phyloP scores from a whole-genome alignment of 2,329 filamentous ascomycete genomes.

The Stachybotrys echinatus region DNA sequence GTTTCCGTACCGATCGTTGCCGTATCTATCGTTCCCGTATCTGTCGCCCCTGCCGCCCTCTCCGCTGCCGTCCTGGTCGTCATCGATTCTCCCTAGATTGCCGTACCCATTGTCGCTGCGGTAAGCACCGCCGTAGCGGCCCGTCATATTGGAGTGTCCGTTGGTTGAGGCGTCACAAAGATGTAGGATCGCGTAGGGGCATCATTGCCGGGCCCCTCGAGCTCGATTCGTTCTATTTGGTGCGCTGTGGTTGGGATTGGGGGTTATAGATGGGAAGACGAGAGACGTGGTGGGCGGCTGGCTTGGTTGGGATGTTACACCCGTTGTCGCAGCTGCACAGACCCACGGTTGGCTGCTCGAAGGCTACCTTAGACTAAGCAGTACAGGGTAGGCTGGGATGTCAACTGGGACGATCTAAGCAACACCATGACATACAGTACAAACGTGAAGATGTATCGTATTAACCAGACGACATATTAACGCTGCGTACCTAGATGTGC shows the following conservation, averaged over 20 bases:
- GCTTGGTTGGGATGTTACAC: too few species aligned
- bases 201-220: slow-evolving; percentile 9
- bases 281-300: too few species aligned
- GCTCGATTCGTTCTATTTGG: background rate
- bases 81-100: slow-evolving; percentile 22
- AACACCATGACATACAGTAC: too few species aligned
- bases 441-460: too few species aligned
- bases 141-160: slow-evolving; percentile 37
- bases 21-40: slow-evolving; percentile 38
- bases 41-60: slow-evolving; percentile 34
- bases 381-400: too few species aligned
- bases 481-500: too few species aligned
- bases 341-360: too few species aligned
- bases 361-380: too few species aligned
- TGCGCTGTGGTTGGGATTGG: background rate
- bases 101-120: slow-evolving; percentile 37
- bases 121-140: slow-evolving; percentile 40
- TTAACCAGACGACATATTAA: too few species aligned
- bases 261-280: too few species aligned
- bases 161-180: background rate
- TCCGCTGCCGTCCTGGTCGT: slow-evolving; percentile 12
- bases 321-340: too few species aligned
- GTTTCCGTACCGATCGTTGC: slow-evolving; percentile 38
- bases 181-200: slow-evolving; percentile 7
- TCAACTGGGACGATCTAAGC: too few species aligned